These are phyloP conservation scores for Rhipidocladum racemiflorum DNA, from an alignment of 176 grass and related monocot species.

Conservation along the genomic window DNA sequence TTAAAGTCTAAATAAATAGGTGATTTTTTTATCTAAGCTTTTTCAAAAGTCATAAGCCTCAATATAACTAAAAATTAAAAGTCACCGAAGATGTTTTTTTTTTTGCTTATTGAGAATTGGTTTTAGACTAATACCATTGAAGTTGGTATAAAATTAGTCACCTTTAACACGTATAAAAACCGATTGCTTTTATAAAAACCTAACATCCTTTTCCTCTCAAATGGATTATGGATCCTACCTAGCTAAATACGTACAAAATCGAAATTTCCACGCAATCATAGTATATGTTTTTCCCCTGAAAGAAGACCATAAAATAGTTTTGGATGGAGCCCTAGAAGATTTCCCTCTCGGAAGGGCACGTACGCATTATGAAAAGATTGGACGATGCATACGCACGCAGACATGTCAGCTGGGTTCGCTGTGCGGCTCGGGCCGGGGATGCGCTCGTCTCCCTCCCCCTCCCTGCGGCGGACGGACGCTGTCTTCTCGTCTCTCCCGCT, in stretches of 20 bases:
- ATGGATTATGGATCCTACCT: neutral
- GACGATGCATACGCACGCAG: neutral
- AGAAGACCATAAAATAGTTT: neutral
- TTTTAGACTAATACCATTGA: too few relatives aligned
- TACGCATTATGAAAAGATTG: neutral
- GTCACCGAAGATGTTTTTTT: too few relatives aligned
- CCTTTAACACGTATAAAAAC: too few relatives aligned
- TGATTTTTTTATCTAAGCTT: too few relatives aligned
- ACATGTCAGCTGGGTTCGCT: neutral
- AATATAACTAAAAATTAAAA: too few relatives aligned
- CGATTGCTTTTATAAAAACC: too few relatives aligned
- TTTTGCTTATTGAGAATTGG: too few relatives aligned
- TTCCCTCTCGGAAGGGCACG: neutral
- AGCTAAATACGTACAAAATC: neutral
- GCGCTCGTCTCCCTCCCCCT: too few relatives aligned
- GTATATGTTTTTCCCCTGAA: neutral
- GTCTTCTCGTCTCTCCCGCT: neutral
- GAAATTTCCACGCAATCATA: neutral
- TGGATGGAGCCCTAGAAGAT: neutral
- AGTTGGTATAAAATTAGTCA: too few relatives aligned
- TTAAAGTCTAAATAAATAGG: too few relatives aligned
- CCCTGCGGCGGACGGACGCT: neutral
- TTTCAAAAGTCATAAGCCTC: too few relatives aligned
- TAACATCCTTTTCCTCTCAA: too few relatives aligned
- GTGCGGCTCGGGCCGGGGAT: neutral